Conservation (phyloP, 2,329 filamentous ascomycete species). For the Fusarium floridanum region DNA sequence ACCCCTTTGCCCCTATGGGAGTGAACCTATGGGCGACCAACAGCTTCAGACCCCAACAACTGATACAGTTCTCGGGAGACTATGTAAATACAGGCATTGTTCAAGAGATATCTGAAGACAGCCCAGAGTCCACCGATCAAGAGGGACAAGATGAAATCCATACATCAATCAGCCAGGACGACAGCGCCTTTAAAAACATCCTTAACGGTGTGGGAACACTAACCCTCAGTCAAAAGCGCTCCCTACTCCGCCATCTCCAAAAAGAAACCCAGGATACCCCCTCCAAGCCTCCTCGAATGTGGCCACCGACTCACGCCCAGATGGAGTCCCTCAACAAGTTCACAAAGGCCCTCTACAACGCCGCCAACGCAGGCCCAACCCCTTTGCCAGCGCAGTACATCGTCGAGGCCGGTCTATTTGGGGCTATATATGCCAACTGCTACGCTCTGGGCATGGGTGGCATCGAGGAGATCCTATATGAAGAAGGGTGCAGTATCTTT, state of each 20-base stretch:
- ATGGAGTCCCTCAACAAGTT: slow-evolving; percentile 38
- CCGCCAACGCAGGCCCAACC: slow-evolving; percentile 27
- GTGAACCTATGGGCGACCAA: slow-evolving; percentile 8
- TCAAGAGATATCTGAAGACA: slow-evolving; percentile 21
- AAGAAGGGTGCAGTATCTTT: slow-evolving; percentile 51
- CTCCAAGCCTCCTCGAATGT: background rate
- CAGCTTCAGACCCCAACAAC: background rate
- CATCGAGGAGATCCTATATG: slow-evolving; percentile 42
- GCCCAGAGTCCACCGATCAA: background rate
- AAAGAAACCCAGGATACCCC: slow-evolving; percentile 19
- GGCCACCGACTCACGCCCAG: slow-evolving; percentile 31
- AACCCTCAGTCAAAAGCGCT: slow-evolving; percentile 35
- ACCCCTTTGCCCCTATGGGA: background rate
- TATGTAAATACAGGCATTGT: background rate
- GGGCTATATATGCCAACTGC: slow-evolving; percentile 53
- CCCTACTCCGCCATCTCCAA: slow-evolving; percentile 40
- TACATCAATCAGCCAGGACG: slow-evolving; percentile 2
- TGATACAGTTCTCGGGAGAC: background rate
- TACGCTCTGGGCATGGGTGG: slow-evolving; percentile 51
- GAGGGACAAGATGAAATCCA: background rate
- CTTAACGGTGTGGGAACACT: slow-evolving; percentile 34
- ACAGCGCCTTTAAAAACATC: slow-evolving; percentile 23
- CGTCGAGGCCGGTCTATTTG: slow-evolving; percentile 47
- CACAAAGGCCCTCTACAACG: slow-evolving; percentile 32
- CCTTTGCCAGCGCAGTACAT: slow-evolving; percentile 33